Percentiles rank a stretch among this genome's conserved stretches.
Conservation (phyloP, 768 basidiomycete genomes). For the Serpula lacrymans region DNA sequence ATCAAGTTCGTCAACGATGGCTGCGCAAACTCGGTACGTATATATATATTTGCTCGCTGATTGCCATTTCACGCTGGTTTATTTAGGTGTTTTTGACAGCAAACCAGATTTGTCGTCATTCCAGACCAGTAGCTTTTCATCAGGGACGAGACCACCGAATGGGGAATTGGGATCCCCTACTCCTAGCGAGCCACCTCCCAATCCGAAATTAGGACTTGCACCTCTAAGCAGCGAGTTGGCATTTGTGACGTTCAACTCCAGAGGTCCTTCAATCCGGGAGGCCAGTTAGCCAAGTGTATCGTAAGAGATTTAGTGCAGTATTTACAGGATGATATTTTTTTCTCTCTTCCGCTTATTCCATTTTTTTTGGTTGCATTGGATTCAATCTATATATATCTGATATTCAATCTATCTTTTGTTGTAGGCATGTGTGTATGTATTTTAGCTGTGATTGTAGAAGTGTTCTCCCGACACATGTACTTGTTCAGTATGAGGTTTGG, state of each 20-base stretch:
- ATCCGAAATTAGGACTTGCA: conserved; percentile 35
- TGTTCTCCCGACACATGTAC: too few relatives aligned
- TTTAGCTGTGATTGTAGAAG: too few relatives aligned
- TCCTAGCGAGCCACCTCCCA: conserved; percentile 25
- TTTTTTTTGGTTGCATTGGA: too few relatives aligned
- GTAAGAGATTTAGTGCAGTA: too few relatives aligned
- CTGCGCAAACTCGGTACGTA: conserved; percentile 34
- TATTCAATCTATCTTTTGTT: too few relatives aligned
- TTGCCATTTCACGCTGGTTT: neutral
- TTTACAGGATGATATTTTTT: too few relatives aligned
- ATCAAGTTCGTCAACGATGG: conserved; percentile 43
- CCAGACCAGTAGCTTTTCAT: conserved; percentile 21
- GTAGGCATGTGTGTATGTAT: too few relatives aligned
- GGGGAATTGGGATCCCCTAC: conserved; percentile 5
- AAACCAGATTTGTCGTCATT: conserved; percentile 32
- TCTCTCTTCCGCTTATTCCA: too few relatives aligned
- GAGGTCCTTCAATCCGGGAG: too few relatives aligned
- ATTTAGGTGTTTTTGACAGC: conserved; percentile 32
- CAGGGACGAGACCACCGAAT: conserved; percentile 9
- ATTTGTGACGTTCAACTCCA: conserved; percentile 18
- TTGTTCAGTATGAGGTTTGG: too few relatives aligned
- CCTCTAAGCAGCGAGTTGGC: conserved; percentile 34
- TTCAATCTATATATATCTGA: too few relatives aligned
- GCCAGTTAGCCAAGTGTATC: too few relatives aligned
- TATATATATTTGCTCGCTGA: neutral